Conservation (phyloP, 2,329 filamentous ascomycete genomes). For the Aspergillus felis region DNA sequence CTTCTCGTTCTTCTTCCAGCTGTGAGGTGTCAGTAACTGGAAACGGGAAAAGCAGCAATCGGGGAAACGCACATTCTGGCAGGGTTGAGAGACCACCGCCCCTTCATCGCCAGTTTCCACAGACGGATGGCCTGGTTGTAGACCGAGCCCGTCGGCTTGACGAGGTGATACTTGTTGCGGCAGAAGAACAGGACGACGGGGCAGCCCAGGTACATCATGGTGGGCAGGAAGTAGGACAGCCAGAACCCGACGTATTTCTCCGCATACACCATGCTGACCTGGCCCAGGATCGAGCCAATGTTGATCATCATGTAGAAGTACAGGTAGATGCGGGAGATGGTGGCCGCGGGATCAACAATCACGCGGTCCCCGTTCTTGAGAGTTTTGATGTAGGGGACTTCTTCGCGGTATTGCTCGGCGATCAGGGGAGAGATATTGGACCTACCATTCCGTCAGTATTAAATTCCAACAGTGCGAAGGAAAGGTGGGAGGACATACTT, state of each 20-base stretch:
- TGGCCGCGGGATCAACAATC: conserved; percentile 66
- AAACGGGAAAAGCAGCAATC: no score
- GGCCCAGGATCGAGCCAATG: conserved; percentile 58
- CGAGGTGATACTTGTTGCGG: conserved; percentile 60
- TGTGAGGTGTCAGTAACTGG: conserved; percentile 1
- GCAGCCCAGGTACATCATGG: conserved; percentile 59
- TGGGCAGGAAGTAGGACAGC: conserved; percentile 66
- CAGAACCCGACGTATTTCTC: conserved; percentile 76
- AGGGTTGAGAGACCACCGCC: conserved; percentile 60
- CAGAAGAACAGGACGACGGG: conserved; percentile 59
- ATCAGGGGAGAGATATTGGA: conserved; percentile 71
- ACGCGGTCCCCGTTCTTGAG: conserved; percentile 60
- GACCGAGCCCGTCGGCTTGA: conserved; percentile 68
- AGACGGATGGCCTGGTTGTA: conserved; percentile 63
- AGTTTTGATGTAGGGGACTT: conserved; percentile 54
- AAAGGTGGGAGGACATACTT: conserved; percentile 43
- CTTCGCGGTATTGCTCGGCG: conserved; percentile 64
- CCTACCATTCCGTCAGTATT: conserved; percentile 4
- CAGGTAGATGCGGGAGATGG: conserved; percentile 63
- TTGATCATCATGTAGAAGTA: conserved; percentile 72
- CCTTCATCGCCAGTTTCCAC: conserved; percentile 59
- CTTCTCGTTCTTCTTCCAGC: conserved; percentile 13
- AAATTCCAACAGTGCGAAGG: no score
- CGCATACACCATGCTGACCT: conserved; percentile 67
- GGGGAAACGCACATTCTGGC: conserved; percentile 47